These are phyloP conservation scores for Chlorella ohadii DNA, from an alignment of 139 green algal species.

Conservation along the genomic window DNA sequence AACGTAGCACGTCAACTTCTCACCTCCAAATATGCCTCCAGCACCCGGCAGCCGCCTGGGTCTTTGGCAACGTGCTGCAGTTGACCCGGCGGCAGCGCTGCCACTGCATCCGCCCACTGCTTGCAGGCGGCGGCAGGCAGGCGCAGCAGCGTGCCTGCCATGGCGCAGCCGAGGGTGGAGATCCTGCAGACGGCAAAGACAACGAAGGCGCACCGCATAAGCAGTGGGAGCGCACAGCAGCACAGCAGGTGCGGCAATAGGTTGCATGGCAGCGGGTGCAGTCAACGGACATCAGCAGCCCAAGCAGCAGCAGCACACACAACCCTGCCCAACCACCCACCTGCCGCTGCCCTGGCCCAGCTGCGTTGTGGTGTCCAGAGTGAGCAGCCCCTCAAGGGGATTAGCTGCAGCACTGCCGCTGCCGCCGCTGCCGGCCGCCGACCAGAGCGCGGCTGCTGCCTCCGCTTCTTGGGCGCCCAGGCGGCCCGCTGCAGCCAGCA, in stretches of 20 bases:
- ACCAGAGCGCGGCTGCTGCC: slow-evolving; percentile 36
- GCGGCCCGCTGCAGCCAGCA: slow-evolving; percentile 59
- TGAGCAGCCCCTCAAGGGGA: slow-evolving; percentile 41
- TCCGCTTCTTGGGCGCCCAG: slow-evolving; percentile 26
- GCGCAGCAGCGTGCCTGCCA: slow-evolving; percentile 54
- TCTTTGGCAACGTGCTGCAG: slow-evolving; percentile 53
- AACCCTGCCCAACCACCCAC: background rate
- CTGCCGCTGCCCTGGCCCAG: slow-evolving; percentile 9
- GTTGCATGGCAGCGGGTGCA: no score
- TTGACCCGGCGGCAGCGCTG: slow-evolving; percentile 35
- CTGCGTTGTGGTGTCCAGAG: slow-evolving; percentile 42
- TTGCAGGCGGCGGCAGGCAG: slow-evolving; percentile 53
- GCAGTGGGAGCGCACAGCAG: no score
- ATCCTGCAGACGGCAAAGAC: slow-evolving; percentile 51
- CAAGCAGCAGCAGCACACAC: no score
- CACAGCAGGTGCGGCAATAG: no score
- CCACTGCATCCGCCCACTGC: slow-evolving; percentile 58
- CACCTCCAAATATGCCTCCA: slow-evolving; percentile 68
- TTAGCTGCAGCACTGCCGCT: background rate
- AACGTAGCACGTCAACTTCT: background rate
- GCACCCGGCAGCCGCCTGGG: slow-evolving; percentile 65
- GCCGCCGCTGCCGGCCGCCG: slow-evolving; percentile 1
- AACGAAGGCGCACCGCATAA: no score
- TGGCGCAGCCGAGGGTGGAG: slow-evolving; percentile 64
- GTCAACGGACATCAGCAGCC: no score